phyloP scores from a whole-genome alignment of 2,329 filamentous ascomycete species.

The Orbilia oligospora region DNA sequence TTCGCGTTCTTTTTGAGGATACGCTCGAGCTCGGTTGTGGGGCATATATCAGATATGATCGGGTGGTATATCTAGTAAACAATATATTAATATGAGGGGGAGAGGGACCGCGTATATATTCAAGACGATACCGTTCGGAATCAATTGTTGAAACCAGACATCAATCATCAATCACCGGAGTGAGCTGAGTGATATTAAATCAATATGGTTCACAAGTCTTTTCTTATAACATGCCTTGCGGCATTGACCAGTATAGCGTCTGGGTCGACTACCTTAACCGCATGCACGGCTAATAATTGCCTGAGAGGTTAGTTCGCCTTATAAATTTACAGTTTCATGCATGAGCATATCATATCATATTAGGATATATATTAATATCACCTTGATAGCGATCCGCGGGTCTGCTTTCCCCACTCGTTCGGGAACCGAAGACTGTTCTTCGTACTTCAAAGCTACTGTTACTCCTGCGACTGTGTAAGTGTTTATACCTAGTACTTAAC shows the following conservation, averaged over 20 bases:
- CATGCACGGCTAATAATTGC: constrained; percentile 25
- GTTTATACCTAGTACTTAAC: background rate
- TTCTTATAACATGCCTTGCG: background rate
- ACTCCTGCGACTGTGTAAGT: constrained; percentile 28
- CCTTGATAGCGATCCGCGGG: constrained; percentile 12
- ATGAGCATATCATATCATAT: background rate
- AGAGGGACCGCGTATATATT: background rate
- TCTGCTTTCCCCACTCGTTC: constrained; percentile 1
- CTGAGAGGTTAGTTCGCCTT: constrained; percentile 23
- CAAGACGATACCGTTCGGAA: background rate
- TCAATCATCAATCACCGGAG: background rate
- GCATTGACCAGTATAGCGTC: background rate
- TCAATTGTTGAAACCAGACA: background rate
- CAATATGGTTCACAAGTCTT: background rate
- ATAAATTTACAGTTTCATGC: too few relatives aligned
- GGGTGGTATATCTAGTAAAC: background rate
- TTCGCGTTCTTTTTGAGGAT: background rate
- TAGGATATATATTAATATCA: background rate
- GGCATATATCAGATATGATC: background rate
- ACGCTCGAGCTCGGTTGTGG: background rate
- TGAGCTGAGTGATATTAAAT: background rate
- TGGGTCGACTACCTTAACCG: background rate
- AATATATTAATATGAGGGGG: background rate
- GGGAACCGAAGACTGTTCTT: constrained; percentile 27
- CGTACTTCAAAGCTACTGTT: constrained; percentile 24